A percentile compares a stretch with the other conserved stretches of the same genome.
phyloP scores from a whole-genome alignment of 441 rosid genomes.

The Jatropha podagrica region DNA sequence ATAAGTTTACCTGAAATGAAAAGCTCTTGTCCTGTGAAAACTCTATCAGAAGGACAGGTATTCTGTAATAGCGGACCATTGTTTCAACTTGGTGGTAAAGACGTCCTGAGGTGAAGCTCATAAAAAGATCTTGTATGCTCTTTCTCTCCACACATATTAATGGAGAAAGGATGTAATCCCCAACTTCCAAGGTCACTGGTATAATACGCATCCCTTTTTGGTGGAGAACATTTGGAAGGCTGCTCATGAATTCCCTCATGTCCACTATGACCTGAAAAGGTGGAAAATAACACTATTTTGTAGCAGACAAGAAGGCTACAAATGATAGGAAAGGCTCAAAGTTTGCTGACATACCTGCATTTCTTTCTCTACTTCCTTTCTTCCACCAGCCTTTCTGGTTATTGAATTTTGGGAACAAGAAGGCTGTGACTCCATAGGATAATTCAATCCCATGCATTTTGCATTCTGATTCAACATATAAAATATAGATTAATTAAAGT shows the following conservation, averaged over 20 bases:
- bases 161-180: conserved; percentile 90
- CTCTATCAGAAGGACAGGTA: conserved; percentile 95
- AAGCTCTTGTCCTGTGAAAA: conserved; percentile 97
- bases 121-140: conserved; percentile 93
- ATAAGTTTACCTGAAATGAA: conserved; percentile 79
- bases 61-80: conserved; percentile 86
- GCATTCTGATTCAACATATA: conserved; percentile 51
- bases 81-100: conserved; percentile 92
- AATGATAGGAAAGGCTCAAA: conserved; percentile 14
- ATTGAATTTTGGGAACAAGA: conserved; percentile 75
- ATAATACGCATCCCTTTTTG: conserved; percentile 89
- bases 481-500: conserved; percentile 19
- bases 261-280: conserved; percentile 81
- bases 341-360: conserved; percentile 55
- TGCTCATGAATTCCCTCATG: conserved; percentile 99
- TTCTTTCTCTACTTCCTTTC: conserved; percentile 85
- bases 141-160: conserved; percentile 88
- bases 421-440: conserved; percentile 52
- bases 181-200: conserved; percentile 90
- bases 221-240: conserved; percentile 97
- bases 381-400: conserved; percentile 95
- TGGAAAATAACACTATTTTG: conserved; percentile 3
- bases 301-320: conserved; percentile 3
- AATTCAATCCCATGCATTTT: conserved; percentile 56
- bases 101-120: conserved; percentile 92